A percentile compares a stretch with the other conserved stretches of the same genome.
Evolutionary conservation across 768 basidiomycete species (phyloP).

Genomic region (Russula olivacea): DNA sequence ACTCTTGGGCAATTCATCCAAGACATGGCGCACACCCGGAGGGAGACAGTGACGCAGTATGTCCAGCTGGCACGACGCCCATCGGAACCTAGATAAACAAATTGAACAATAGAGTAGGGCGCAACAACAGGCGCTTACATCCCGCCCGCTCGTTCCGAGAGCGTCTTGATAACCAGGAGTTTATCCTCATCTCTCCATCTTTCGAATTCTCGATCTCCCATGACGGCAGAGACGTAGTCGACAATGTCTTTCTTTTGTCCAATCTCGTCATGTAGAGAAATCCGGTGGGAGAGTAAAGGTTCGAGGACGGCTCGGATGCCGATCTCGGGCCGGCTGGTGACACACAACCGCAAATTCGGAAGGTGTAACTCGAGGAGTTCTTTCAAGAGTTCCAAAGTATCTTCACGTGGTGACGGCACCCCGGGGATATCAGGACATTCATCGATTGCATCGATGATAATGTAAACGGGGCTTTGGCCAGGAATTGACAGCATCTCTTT

Average conservation of each 20-base stretch:
- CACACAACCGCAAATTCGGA: constrained; percentile 2
- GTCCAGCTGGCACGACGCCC: too few relatives aligned
- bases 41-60: too few relatives aligned
- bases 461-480: not conserved
- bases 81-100: too few relatives aligned
- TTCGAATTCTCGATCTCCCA: not conserved
- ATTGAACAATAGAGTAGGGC: not conserved
- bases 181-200: not conserved
- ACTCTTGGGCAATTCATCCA: too few relatives aligned
- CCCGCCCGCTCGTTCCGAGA: not conserved
- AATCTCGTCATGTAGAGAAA: not conserved
- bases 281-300: not conserved
- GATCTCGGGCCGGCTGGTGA: constrained; percentile 5
- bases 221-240: not conserved
- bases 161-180: not conserved
- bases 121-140: not conserved
- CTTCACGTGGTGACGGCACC: not conserved
- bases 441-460: constrained; percentile 7
- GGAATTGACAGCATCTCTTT: constrained; percentile 1
- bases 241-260: not conserved
- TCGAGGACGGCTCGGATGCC: not conserved
- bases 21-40: too few relatives aligned
- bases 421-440: constrained; percentile 6
- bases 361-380: not conserved
- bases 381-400: not conserved